phyloP scores from a whole-genome alignment of 108 stramenopile genomes.

The Skeletonema tropicum region DNA sequence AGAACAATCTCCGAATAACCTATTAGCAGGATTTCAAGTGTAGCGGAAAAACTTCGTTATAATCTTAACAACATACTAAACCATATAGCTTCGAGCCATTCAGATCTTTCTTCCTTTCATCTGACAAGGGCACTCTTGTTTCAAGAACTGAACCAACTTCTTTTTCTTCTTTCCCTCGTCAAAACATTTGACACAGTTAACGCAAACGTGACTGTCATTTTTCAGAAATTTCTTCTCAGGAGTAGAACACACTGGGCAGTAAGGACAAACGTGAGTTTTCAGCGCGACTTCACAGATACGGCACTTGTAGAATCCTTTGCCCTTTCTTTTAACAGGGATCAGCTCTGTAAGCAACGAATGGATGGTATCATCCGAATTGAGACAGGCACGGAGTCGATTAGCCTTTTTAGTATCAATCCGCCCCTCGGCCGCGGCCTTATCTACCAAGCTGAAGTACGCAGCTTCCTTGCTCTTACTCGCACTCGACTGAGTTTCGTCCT shows the following conservation, averaged over 20 bases:
- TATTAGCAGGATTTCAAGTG: neutral
- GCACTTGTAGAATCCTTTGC: constrained; percentile 25
- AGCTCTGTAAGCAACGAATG: neutral
- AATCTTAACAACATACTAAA: neutral
- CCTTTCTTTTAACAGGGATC: constrained; percentile 21
- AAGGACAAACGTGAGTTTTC: constrained; percentile 27
- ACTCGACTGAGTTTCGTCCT: neutral
- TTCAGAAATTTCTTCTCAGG: constrained; percentile 12
- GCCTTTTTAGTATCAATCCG: constrained; percentile 11
- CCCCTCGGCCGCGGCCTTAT: neutral
- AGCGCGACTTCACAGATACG: constrained; percentile 18
- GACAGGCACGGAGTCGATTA: neutral
- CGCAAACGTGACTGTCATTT: constrained; percentile 18
- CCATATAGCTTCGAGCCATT: neutral
- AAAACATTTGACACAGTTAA: constrained; percentile 23
- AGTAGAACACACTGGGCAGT: constrained; percentile 34
- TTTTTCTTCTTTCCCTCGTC: constrained; percentile 34
- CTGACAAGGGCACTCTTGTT: neutral
- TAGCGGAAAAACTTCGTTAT: neutral
- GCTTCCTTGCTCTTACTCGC: neutral
- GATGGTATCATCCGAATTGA: constrained; percentile 5
- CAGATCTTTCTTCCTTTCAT: neutral
- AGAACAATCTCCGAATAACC: constrained; percentile 15
- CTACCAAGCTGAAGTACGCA: neutral
- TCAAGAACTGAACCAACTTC: constrained; percentile 32